These are phyloP conservation scores for Starmerella scarabaei DNA, from an alignment of 805 yeast genomes.

Conservation along the genomic window DNA sequence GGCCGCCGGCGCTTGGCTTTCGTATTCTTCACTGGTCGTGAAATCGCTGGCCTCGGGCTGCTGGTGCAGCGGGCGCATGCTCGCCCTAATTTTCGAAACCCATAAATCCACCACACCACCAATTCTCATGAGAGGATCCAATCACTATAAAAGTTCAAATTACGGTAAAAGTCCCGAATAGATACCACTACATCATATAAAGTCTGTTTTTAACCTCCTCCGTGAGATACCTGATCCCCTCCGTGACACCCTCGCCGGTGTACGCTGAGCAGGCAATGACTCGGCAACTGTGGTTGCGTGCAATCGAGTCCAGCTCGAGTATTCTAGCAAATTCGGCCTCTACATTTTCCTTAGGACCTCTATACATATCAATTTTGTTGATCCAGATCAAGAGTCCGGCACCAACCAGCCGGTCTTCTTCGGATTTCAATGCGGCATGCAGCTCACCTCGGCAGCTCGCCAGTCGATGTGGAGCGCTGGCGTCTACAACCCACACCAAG, in stretches of 20 bases:
- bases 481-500: slow-evolving; percentile 78
- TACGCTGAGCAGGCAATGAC: slow-evolving; percentile 39
- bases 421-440: slow-evolving; percentile 36
- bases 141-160: no score
- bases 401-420: slow-evolving; percentile 58
- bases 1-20: slow-evolving; percentile 25
- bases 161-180: no score
- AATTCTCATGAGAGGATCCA: no score
- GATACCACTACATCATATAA: slow-evolving; percentile 17
- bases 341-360: slow-evolving; percentile 16
- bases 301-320: slow-evolving; percentile 28
- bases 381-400: slow-evolving; percentile 53
- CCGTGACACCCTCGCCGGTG: slow-evolving; percentile 32
- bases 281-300: slow-evolving; percentile 30
- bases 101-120: neutral
- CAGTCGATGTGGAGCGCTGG: slow-evolving; percentile 44
- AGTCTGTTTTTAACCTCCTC: slow-evolving; percentile 32
- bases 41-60: slow-evolving; percentile 21
- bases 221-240: slow-evolving; percentile 35
- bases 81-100: neutral
- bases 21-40: slow-evolving; percentile 23
- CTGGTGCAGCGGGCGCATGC: slow-evolving; percentile 11
- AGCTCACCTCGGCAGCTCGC: slow-evolving; percentile 56
- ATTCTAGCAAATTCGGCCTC: slow-evolving; percentile 8
- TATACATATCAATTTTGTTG: slow-evolving; percentile 52